Base-by-base conservation (phyloP, 345 rosid species). In the Jatropha curcas region DNA sequence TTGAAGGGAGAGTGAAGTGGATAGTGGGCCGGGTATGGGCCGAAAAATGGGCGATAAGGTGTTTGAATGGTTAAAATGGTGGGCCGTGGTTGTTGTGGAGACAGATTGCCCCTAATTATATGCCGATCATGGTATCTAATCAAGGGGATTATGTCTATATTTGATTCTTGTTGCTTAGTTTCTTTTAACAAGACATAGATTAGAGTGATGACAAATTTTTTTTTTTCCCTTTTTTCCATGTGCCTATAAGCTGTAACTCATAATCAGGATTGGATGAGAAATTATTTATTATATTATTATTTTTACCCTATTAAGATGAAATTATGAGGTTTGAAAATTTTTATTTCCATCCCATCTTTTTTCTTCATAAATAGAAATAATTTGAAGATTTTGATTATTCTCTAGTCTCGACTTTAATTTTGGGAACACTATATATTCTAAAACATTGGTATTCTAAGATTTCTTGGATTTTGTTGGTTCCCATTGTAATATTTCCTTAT, bases 11-110 rank as follows among this genome's bases (percentile, higher is more conserved):
- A 13, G 17, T 11, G 17, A 31, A 31, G 30, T 0, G 2, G 27
- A 10, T 22, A 50, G 50, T 57, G 77, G 77, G 76, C 70, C 70
- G 63, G 0, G 3, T 52, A 52, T 43, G 70, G 74, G 60, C 60
- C 37, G 35, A 0, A 0, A 43, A 22, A 35, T 37, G 67, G 19
- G 10, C 7, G 53, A 0, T 5, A 41, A n/a, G n/a, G n/a, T n/a
- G n/a, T n/a, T n/a, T n/a, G n/a, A 41, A 14, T 8, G 31, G 68
- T 37, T 8, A 39, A 41, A 31, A 13, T 46, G 25, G 66, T 27
- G 39, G 33, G 58, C 31, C 6, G 24, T 33, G 20, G 3, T 1
- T 4, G 52, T n/a, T 4, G 52, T n/a, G 34, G 16, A 43, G 28
- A 31, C 35, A 31, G 28, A 52, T 4, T 51, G 12, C 17, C 30